Conservation (phyloP, 768 basidiomycete species). For the Vishniacozyma victoriae region DNA sequence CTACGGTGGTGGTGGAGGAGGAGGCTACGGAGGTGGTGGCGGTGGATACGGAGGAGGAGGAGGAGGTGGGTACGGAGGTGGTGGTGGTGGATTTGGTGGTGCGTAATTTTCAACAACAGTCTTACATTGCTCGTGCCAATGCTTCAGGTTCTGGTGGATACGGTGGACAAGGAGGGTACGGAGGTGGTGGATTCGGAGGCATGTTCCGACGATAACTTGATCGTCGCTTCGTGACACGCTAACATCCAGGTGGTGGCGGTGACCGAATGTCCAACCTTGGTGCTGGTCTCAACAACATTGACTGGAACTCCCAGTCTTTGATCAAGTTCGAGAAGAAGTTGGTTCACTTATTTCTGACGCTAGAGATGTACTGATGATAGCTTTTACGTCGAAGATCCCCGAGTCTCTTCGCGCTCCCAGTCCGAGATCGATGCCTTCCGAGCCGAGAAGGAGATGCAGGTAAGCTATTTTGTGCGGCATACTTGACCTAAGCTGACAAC, state of each 20-base stretch:
- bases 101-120: neutral
- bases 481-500: constrained; percentile 4
- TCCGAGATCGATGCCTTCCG: constrained; percentile 85
- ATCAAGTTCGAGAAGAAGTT: constrained; percentile 94
- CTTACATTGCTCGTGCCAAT: neutral
- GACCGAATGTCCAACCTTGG: constrained; percentile 70
- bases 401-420: constrained; percentile 91
- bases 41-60: constrained; percentile 41
- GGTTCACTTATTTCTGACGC: constrained; percentile 4
- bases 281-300: constrained; percentile 69
- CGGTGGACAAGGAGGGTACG: constrained; percentile 41
- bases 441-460: constrained; percentile 78
- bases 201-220: constrained; percentile 32
- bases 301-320: constrained; percentile 71
- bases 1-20: constrained; percentile 17
- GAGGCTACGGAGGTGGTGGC: constrained; percentile 30
- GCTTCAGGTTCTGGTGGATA: constrained; percentile 46
- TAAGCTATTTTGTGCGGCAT: constrained; percentile 36
- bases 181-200: constrained; percentile 46
- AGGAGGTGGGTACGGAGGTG: constrained; percentile 46
- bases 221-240: neutral
- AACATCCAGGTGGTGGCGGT: constrained; percentile 35
- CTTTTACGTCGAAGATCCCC: constrained; percentile 69
- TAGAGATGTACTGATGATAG: constrained; percentile 1
- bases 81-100: constrained; percentile 35